A percentile compares a stretch with the other conserved stretches of the same genome.
These are phyloP conservation scores for Claviceps sp. DNA, from an alignment of 2,329 filamentous ascomycete species.

Conservation along the genomic window DNA sequence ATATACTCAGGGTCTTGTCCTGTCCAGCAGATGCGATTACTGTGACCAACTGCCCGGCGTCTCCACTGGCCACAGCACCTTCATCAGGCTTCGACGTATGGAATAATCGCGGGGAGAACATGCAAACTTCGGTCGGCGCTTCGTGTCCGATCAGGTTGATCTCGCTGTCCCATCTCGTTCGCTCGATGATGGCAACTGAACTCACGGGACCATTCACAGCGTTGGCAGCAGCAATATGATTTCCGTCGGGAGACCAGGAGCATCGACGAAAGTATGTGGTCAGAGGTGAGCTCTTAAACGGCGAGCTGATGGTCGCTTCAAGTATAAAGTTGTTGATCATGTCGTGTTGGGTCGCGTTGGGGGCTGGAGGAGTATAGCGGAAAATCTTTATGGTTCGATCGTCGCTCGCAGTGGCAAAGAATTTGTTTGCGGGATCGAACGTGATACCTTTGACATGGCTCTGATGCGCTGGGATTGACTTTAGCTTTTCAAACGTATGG, in stretches of 20 bases:
- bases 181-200: slow-evolving; percentile 90
- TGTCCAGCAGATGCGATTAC: slow-evolving; percentile 95
- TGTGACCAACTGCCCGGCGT: slow-evolving; percentile 49
- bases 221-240: slow-evolving; percentile 93
- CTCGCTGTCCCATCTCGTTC: slow-evolving; percentile 85
- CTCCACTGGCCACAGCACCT: slow-evolving; percentile 31
- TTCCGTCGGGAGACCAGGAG: slow-evolving; percentile 95
- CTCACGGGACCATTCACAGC: slow-evolving; percentile 95
- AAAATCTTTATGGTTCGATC: slow-evolving; percentile 96
- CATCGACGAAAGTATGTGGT: slow-evolving; percentile 95
- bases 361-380: slow-evolving; percentile 78
- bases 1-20: slow-evolving; percentile 90
- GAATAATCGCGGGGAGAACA: slow-evolving; percentile 89
- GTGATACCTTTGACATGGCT: slow-evolving; percentile 98
- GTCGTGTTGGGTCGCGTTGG: slow-evolving; percentile 87
- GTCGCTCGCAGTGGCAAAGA: slow-evolving; percentile 95
- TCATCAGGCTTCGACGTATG: slow-evolving; percentile 52
- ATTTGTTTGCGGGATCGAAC: slow-evolving; percentile 97
- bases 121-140: slow-evolving; percentile 91
- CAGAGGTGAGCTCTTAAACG: slow-evolving; percentile 81
- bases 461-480: slow-evolving; percentile 83
- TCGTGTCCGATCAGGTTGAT: slow-evolving; percentile 97
- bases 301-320: slow-evolving; percentile 77
- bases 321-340: slow-evolving; percentile 94
- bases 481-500: slow-evolving; percentile 94